phyloP scores from a whole-genome alignment of 1,284 basidiomycete species.

The Puccinia polysora region DNA sequence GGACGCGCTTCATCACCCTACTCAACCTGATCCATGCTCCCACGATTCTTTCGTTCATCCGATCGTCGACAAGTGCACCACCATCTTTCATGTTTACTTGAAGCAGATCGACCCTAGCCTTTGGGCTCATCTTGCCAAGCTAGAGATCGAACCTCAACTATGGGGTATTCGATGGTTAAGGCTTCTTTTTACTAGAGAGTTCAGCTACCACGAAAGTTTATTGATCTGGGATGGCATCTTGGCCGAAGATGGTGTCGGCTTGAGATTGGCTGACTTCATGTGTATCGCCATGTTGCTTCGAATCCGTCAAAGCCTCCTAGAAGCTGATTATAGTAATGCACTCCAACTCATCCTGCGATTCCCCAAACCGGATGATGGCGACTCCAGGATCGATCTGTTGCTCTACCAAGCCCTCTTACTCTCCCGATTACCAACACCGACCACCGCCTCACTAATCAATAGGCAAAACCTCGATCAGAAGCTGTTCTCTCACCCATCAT shows the following conservation, averaged over 20 bases:
- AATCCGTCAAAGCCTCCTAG: slow-evolving; percentile 49
- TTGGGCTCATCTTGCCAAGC: slow-evolving; percentile 47
- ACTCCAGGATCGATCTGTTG: slow-evolving; percentile 40
- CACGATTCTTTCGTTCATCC: slow-evolving; percentile 35
- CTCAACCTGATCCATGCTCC: slow-evolving; percentile 47
- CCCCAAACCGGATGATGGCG: slow-evolving; percentile 41
- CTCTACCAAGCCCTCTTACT: slow-evolving; percentile 47
- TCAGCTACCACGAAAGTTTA: slow-evolving; percentile 47
- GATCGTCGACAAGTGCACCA: slow-evolving; percentile 43
- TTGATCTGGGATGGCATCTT: slow-evolving; percentile 52
- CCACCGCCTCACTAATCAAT: slow-evolving; percentile 35
- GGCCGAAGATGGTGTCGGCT: slow-evolving; percentile 42
- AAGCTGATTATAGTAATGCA: slow-evolving; percentile 47
- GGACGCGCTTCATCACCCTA: slow-evolving; percentile 8
- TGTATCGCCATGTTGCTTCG: slow-evolving; percentile 51
- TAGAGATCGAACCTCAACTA: slow-evolving; percentile 51
- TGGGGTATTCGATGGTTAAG: slow-evolving; percentile 51
- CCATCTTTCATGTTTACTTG: slow-evolving; percentile 44
- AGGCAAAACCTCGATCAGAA: slow-evolving; percentile 13
- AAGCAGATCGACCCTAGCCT: slow-evolving; percentile 47
- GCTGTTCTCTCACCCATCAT: not conserved
- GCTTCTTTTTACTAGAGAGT: slow-evolving; percentile 50
- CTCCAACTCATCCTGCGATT: slow-evolving; percentile 48
- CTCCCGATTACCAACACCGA: slow-evolving; percentile 44
- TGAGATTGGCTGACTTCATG: slow-evolving; percentile 49